These are phyloP conservation scores for Bauhinia variegata DNA, from an alignment of 306 rosid genomes.

Conservation along the genomic window DNA sequence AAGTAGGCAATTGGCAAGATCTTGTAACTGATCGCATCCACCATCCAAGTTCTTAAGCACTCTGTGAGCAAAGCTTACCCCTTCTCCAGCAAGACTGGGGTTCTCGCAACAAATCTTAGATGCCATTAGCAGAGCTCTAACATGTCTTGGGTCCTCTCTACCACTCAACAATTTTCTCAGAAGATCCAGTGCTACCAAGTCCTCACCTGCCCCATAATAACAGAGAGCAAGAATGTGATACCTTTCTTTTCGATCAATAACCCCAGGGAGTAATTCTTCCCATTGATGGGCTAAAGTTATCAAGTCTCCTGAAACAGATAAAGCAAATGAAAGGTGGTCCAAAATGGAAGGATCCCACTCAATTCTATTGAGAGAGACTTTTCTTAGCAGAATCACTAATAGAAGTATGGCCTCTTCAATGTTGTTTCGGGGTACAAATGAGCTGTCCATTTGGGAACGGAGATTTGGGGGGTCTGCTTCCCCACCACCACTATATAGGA, in stretches of 20 bases:
- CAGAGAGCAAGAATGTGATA: conserved; percentile 70
- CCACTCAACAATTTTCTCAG: conserved; percentile 64
- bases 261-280: conserved; percentile 79
- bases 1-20: conserved; percentile 67
- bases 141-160: conserved; percentile 62
- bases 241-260: conserved; percentile 57
- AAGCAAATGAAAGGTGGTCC: conserved; percentile 91
- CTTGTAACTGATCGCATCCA: conserved; percentile 64
- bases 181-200: conserved; percentile 70
- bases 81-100: conserved; percentile 62
- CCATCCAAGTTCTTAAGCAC: conserved; percentile 57
- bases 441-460: conserved; percentile 74
- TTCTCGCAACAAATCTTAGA: conserved; percentile 81
- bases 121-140: conserved; percentile 75
- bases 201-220: conserved; percentile 78
- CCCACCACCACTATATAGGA: conserved; percentile 78
- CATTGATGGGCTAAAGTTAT: conserved; percentile 70
- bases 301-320: conserved; percentile 80
- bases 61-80: conserved; percentile 57
- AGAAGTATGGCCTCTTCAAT: conserved; percentile 94
- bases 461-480: conserved; percentile 88
- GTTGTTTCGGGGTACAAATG: conserved; percentile 82
- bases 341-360: conserved; percentile 94
- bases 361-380: conserved; percentile 60
- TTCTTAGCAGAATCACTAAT: conserved; percentile 78